Conservation (phyloP, 2,329 filamentous ascomycete species). For the Elsinoe perseae region DNA sequence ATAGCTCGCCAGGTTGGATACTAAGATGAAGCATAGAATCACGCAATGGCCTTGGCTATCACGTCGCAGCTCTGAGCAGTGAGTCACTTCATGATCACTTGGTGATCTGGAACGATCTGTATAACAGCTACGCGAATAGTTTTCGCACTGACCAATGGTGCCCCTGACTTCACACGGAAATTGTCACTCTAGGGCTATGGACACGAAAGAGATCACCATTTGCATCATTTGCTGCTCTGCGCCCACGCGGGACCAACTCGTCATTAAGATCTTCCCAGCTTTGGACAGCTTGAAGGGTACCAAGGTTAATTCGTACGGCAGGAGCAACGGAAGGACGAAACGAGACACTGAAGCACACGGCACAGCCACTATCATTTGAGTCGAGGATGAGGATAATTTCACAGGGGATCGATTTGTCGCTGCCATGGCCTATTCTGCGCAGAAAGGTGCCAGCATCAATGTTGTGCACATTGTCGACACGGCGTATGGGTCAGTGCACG, state of each 20-base stretch:
- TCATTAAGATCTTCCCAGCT: not conserved
- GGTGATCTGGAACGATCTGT: not conserved
- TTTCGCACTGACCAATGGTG: slow-evolving; percentile 22
- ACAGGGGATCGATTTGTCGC: not conserved
- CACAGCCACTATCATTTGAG: not conserved
- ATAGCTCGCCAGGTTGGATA: not conserved
- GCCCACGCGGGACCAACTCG: slow-evolving; percentile 21
- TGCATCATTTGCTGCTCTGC: slow-evolving; percentile 25
- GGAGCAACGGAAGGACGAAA: not conserved
- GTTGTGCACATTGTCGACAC: not conserved
- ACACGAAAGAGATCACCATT: slow-evolving; percentile 24
- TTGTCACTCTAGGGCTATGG: slow-evolving; percentile 24
- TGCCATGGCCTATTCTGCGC: not conserved
- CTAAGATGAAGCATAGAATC: not conserved
- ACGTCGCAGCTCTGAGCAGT: not conserved
- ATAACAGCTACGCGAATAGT: not conserved
- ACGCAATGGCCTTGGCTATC: not conserved
- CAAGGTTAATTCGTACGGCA: not conserved
- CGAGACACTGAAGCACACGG: not conserved
- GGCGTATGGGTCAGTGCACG: not conserved
- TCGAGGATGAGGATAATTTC: not conserved
- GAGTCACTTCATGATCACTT: not conserved
- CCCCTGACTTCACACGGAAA: slow-evolving; percentile 25
- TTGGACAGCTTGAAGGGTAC: not conserved
- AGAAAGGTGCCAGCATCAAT: not conserved